Evolutionary conservation across 495 filamentous ascomycete genomes (phyloP), one percentile per base, ranked within the genome.

Genomic region (Clohesyomyces aquaticus): DNA sequence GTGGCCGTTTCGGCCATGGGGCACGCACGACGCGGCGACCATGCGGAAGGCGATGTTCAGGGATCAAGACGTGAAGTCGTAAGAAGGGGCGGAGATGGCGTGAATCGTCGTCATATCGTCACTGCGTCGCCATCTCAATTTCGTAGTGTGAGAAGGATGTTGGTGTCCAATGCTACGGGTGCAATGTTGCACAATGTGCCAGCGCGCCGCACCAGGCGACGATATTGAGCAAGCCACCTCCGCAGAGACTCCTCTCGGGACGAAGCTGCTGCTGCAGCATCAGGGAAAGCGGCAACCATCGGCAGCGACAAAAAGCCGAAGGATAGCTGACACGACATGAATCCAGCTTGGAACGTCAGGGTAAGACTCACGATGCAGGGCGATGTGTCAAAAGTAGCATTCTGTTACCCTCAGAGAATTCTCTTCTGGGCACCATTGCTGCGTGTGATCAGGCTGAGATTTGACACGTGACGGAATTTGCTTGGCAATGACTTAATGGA

Each of bases 361-460:
- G 6, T 26, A 14, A 16, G 14, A 55, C 4, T 35, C 38, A 35
- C 23, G 4, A 58, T 48, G 55, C 14, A 58, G 48, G 55, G 26
- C 21, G 23, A 49, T 63, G 51, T 55, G 60, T 63, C 50, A 63
- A 55, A 43, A 47, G 26, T 14, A 55, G 50, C 41, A 59, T 29
- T 42, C 57, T 60, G 27, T 60, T 49, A 58, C 55, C 55, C 55
- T 47, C 55, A 47, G n/a, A 55, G 28, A 55, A 55, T 28, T 55
- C 52, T 38, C 32, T 14, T 38, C 32, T 38, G 32, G 32, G 32
- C 32, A 38, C n/a, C 28, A 55, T 28, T 9, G 9, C 19, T 21
- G 22, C 59, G 11, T 48, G 52, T 49, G 51, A 63, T 56, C 51
- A 56, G 26, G 52, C 43, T 25, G 22, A 26, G 26, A 29, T 62